Base-by-base conservation (phyloP, 2,329 filamentous ascomycete genomes). In the Hortaea sp. region DNA sequence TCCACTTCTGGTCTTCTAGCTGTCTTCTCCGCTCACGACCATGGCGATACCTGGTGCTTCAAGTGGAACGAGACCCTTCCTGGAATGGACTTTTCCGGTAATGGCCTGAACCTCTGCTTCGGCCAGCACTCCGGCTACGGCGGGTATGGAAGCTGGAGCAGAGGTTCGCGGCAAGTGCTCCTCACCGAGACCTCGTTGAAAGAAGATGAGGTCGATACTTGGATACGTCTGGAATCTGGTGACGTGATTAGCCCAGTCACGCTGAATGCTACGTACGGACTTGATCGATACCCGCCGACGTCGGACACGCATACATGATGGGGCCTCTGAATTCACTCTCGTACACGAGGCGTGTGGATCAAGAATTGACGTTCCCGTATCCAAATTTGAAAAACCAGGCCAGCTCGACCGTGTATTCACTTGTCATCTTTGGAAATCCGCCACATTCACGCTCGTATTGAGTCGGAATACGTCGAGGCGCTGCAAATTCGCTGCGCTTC, bases 1-100 rank as follows among this genome's bases (percentile, higher is more conserved):
- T 63, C 70, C 0, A 79, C 75, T 0, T 55, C 68, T 0, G 78
- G 79, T 0, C 53, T 84, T 10, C 71, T 79, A 39, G 77, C 67
- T 0, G 55, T 82, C 5, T 82, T 84, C 60, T 73, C 71, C 4
- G 83, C 81, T 0, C 82, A 87, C 51, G 80, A 85, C 52, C 83
- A 86, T 50, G 61, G 62, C 5, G 56, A 62, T 39, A 57, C 53
- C 2, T 65, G 61, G 62, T 64, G 62, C 46, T 60, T 56, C 48
- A 59, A 57, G 29, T 64, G 61, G 61, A 44, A 59, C 31, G 27
- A 29, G 3, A 44, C 45, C 6, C 43, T 63, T 0, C 54, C 57
- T 2, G 59, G 59, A 10, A 60, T 61, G 58, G 50, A 44, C 6
- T 41, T 61, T 12, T 43, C 39, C 11, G 60, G 62, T n/a, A 60